These are phyloP conservation scores for Botrytis deweyae DNA, from an alignment of 2,329 filamentous ascomycete species.

Conservation along the genomic window DNA sequence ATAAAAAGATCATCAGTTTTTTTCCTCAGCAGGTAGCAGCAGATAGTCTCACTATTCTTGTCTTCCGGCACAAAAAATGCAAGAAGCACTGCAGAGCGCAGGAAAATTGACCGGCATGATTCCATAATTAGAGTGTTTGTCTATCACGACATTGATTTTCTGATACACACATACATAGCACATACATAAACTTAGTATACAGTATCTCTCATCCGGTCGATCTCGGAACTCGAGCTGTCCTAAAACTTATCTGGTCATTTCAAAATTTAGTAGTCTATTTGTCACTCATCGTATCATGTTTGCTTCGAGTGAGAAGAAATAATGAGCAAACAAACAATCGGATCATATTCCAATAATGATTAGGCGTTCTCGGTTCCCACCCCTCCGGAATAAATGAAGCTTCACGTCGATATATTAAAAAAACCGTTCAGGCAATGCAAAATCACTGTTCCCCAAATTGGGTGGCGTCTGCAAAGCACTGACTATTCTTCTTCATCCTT, in stretches of 20 bases:
- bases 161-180: not conserved
- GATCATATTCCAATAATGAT: not conserved
- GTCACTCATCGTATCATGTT: not conserved
- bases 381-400: not conserved
- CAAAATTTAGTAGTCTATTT: not conserved
- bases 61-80: not conserved
- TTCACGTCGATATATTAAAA: conserved; percentile 3
- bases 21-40: not conserved
- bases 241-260: not conserved
- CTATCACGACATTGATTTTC: not conserved
- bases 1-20: not conserved
- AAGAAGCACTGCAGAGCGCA: not conserved
- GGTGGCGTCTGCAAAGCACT: conserved; percentile 17
- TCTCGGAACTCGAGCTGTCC: not conserved
- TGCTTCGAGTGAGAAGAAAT: not conserved
- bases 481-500: not conserved
- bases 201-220: not conserved
- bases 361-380: not conserved
- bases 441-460: conserved; percentile 1
- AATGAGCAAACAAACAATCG: not conserved
- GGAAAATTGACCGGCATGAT: conserved; percentile 12
- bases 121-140: conserved; percentile 15
- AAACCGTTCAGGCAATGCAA: conserved; percentile 14
- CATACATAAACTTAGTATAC: not conserved
- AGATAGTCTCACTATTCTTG: not conserved